Evolutionary conservation across 306 rosid species (phyloP).

Genomic region (Erythrophleum fordii): DNA sequence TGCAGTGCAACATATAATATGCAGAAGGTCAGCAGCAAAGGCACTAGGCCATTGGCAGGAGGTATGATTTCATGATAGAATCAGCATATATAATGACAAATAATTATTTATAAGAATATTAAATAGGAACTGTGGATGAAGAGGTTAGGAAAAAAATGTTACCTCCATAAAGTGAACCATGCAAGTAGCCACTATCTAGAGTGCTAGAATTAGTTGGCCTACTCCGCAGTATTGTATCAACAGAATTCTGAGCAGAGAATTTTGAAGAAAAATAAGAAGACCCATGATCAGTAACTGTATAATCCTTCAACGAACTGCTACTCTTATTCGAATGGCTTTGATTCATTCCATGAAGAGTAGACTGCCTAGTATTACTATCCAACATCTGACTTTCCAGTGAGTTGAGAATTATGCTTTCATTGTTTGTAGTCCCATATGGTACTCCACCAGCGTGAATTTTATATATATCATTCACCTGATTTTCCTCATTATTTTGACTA

Average conservation of each 20-base stretch:
- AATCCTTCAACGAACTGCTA: constrained; percentile 49
- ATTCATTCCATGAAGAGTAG: constrained; percentile 50
- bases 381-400: constrained; percentile 54
- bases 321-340: constrained; percentile 51
- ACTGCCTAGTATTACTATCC: constrained; percentile 49
- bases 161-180: constrained; percentile 63
- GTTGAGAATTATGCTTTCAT: constrained; percentile 42
- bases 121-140: not conserved
- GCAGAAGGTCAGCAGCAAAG: constrained; percentile 50
- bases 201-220: constrained; percentile 54
- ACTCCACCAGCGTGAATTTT: constrained; percentile 44
- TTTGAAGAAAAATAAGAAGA: constrained; percentile 51
- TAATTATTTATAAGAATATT: constrained; percentile 20
- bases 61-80: constrained; percentile 39
- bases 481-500: constrained; percentile 42
- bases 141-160: constrained; percentile 7
- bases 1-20: constrained; percentile 37
- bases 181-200: constrained; percentile 44
- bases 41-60: constrained; percentile 29
- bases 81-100: constrained; percentile 28
- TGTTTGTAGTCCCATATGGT: constrained; percentile 47
- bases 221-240: constrained; percentile 42
- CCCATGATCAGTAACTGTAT: constrained; percentile 45
- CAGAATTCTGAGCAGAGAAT: constrained; percentile 58
- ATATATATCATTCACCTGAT: constrained; percentile 45